These are phyloP conservation scores for Cytospora piceicola DNA, from an alignment of 2,329 filamentous ascomycete genomes.

Conservation along the genomic window DNA sequence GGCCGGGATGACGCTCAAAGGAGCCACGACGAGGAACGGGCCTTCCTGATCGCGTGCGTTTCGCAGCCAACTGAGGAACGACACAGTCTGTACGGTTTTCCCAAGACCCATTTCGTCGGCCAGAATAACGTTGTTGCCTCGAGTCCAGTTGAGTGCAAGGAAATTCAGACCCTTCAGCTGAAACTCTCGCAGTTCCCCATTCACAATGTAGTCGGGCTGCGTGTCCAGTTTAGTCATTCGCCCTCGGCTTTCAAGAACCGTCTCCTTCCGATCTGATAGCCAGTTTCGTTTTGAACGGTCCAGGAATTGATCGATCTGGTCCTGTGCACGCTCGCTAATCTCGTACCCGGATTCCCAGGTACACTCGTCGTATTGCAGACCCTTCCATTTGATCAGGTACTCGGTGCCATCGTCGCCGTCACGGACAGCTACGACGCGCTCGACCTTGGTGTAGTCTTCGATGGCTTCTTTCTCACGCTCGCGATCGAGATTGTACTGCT, in stretches of 20 bases:
- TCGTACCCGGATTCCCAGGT: conserved; percentile 87
- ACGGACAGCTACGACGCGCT: conserved; percentile 85
- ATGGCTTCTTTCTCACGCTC: conserved; percentile 88
- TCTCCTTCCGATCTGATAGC: conserved; percentile 77
- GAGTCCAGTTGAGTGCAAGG: conserved; percentile 93
- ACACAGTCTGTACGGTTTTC: conserved; percentile 96
- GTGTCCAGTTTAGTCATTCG: conserved; percentile 74
- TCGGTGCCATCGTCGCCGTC: conserved; percentile 80
- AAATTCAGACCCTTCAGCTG: conserved; percentile 95
- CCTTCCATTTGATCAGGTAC: conserved; percentile 97
- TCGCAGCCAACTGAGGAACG: conserved; percentile 95
- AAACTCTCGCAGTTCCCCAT: conserved; percentile 86
- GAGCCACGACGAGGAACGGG: conserved; percentile 95
- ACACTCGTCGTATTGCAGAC: conserved; percentile 87
- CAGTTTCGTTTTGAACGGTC: conserved; percentile 82
- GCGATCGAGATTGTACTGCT: conserved; percentile 93
- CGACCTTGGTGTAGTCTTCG: conserved; percentile 88
- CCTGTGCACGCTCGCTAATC: conserved; percentile 78
- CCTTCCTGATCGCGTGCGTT: conserved; percentile 89
- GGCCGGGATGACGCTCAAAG: conserved; percentile 93
- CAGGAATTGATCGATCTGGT: conserved; percentile 88
- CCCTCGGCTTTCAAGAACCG: conserved; percentile 74
- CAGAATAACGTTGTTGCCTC: conserved; percentile 91
- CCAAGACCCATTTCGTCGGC: conserved; percentile 99
- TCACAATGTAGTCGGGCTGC: conserved; percentile 83